A percentile compares a stretch with the other conserved stretches of the same genome.
phyloP scores from a whole-genome alignment of 257 asterid species.

The Forsythia suspensa region DNA sequence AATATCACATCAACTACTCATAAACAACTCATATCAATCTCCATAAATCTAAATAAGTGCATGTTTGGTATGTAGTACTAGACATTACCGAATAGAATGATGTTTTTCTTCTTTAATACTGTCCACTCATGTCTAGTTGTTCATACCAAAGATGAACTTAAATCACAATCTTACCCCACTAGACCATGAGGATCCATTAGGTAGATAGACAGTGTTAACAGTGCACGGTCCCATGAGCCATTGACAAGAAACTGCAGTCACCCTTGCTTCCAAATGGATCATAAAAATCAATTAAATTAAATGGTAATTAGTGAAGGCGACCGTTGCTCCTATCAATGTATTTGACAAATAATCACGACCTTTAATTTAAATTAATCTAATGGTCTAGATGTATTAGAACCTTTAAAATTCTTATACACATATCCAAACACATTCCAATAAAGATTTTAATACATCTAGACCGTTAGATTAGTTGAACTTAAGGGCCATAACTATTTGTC shows the following conservation, averaged over 20 bases:
- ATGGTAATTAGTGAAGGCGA: not conserved
- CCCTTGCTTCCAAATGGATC: constrained; percentile 67
- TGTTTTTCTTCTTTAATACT: not conserved
- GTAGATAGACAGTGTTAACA: constrained; percentile 66
- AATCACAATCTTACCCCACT: constrained; percentile 59
- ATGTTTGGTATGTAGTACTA: not conserved
- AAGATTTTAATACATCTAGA: too few relatives aligned
- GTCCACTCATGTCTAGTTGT: not conserved
- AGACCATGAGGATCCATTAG: constrained; percentile 62
- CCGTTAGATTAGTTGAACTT: too few relatives aligned
- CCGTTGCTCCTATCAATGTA: too few relatives aligned
- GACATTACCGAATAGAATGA: not conserved
- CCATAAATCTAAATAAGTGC: not conserved
- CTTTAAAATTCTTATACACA: too few relatives aligned
- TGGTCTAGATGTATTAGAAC: too few relatives aligned
- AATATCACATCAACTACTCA: not conserved
- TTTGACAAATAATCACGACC: too few relatives aligned
- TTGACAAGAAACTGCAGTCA: constrained; percentile 78
- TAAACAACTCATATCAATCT: not conserved
- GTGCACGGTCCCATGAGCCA: constrained; percentile 92
- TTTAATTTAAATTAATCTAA: too few relatives aligned
- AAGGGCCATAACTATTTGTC: too few relatives aligned
- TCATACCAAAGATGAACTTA: not conserved
- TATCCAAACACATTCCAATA: too few relatives aligned
- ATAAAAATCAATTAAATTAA: constrained; percentile 20